A percentile compares a stretch with the other conserved stretches of the same genome.
Evolutionary conservation across 192 early-diverging fungal genomes (phyloP).

Genomic region (Lobosporangium transversale): DNA sequence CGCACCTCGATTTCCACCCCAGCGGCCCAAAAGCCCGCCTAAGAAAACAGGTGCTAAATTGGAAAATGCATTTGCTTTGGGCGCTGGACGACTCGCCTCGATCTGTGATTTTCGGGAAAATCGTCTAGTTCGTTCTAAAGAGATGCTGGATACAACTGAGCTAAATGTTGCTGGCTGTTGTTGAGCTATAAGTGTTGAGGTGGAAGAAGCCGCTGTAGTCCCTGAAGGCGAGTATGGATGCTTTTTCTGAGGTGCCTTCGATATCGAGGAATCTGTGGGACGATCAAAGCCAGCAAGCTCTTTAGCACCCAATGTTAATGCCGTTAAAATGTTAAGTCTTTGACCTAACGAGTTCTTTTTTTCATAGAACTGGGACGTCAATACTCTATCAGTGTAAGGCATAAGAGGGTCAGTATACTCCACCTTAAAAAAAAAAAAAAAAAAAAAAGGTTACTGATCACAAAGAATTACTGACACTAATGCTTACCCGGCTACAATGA

Average conservation of each 20-base stretch:
- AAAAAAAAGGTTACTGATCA: background rate
- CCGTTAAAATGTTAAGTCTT: slow-evolving; percentile 37
- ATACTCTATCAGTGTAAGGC: too few relatives aligned
- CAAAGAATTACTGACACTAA: too few relatives aligned
- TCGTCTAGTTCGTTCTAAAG: slow-evolving; percentile 22
- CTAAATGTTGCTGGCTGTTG: slow-evolving; percentile 14
- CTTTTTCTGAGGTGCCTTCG: background rate
- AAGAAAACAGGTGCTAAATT: slow-evolving; percentile 35
- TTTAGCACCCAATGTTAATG: slow-evolving; percentile 21
- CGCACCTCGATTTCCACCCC: slow-evolving; percentile 50
- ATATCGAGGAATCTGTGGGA: background rate
- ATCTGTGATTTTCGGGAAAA: slow-evolving; percentile 42
- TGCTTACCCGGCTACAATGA: slow-evolving; percentile 20
- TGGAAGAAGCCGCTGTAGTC: background rate
- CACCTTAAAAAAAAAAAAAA: background rate
- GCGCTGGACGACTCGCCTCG: slow-evolving; percentile 32
- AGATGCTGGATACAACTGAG: slow-evolving; percentile 18
- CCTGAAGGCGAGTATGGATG: background rate
- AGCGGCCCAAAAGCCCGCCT: slow-evolving; percentile 42
- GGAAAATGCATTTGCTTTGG: slow-evolving; percentile 45
- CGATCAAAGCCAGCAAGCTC: slow-evolving; percentile 30
- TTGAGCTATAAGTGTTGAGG: slow-evolving; percentile 1
- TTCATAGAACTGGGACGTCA: slow-evolving; percentile 36
- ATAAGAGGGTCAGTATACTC: too few relatives aligned
- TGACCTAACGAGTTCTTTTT: slow-evolving; percentile 39